Evolutionary conservation across 306 rosid species (phyloP), one percentile per base, ranked within the genome.

Genomic region (Quercus aquifolioides): DNA sequence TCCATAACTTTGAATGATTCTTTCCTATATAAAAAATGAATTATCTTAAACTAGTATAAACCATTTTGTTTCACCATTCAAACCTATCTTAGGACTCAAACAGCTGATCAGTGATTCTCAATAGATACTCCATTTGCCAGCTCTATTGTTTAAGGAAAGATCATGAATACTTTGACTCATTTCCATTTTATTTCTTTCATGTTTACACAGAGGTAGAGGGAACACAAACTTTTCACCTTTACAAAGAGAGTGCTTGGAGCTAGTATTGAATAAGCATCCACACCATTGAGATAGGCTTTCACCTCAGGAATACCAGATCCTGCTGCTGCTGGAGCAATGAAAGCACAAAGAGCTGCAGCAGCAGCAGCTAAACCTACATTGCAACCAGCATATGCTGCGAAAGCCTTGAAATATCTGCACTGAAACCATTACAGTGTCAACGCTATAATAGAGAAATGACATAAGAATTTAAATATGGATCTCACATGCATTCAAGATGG

Each of bases 301-400:
- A 94, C 97, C 89, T 94, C 98, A 18, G 98, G 98, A 77, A 94
- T 92, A 43, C 98, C 97, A 62, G 98, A 94, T 43, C 98, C 98
- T 70, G 98, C 97, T 71, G 98, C 98, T 26, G 96, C 92, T 11
- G 98, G 98, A 76, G 96, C 96, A 81, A 94, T 71, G 84, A 88
- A 94, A 75, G 96, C 97, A 87, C 98, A 94, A 10, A 94, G 94
- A 41, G 84, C 82, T 41, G 81, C 90, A 21, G 98, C 97, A 1
- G 89, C 94, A 20, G 85, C 71, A 51, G 92, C 98, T 58, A 94
- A 89, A 35, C 59, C 64, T 57, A 87, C 30, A 84, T 87, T 94
- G 83, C 82, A 69, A 81, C 91, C 82, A 78, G 89, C 89, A 82
- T 77, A 89, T 70, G 79, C 92, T 41, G 84, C 64, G 70, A 92